Percentiles rank a stretch among this genome's conserved stretches.
phyloP scores from a whole-genome alignment of 345 rosid species.

The Atalantia buxifolia region DNA sequence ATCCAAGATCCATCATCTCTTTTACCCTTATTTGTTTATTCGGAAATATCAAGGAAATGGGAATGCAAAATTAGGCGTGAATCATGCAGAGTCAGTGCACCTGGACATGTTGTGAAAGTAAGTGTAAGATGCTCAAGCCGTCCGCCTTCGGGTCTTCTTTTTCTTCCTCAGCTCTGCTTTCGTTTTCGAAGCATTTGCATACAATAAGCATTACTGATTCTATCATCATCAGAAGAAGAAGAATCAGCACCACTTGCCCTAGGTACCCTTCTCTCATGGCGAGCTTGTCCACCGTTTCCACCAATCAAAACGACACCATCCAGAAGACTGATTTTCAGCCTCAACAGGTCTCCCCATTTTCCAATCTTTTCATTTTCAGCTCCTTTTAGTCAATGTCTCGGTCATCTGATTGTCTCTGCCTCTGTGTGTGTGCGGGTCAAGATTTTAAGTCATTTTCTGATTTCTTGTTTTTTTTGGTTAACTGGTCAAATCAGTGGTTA shows the following conservation, averaged over 20 bases:
- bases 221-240: background rate
- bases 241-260: background rate
- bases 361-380: background rate
- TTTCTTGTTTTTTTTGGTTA: background rate
- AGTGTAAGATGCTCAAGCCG: constrained; percentile 24
- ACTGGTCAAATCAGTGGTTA: background rate
- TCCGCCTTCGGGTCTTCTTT: constrained; percentile 17
- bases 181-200: constrained; percentile 10
- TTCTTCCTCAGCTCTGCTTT: constrained; percentile 18
- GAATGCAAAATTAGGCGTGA: background rate
- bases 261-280: constrained; percentile 28
- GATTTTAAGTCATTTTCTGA: background rate
- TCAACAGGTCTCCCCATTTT: constrained; percentile 26
- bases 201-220: background rate
- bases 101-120: constrained; percentile 30
- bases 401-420: too few relatives aligned
- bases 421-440: too few relatives aligned
- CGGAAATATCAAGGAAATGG: background rate
- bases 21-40: too few relatives aligned
- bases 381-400: background rate
- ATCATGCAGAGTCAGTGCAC: constrained; percentile 31
- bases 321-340: constrained; percentile 23
- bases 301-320: constrained; percentile 21
- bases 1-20: too few relatives aligned
- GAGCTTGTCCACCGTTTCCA: constrained; percentile 27